Evolutionary conservation across 768 basidiomycete genomes (phyloP).

Genomic region (Pleurotus pulmonarius): DNA sequence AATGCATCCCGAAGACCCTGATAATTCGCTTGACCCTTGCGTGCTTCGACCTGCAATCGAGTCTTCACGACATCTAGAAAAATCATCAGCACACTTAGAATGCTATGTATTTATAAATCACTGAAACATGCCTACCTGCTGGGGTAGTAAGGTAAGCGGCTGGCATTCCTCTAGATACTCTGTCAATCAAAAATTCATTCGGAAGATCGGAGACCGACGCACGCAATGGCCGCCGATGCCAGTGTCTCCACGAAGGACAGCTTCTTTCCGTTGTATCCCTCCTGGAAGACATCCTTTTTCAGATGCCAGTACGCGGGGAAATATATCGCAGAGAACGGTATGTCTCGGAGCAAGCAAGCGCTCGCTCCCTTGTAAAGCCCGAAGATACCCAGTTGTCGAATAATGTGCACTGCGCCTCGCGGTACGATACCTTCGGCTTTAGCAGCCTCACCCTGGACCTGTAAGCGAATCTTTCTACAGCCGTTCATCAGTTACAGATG

Average conservation of each 20-base stretch:
- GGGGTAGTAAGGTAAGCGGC: constrained; percentile 93
- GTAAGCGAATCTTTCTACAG: constrained; percentile 84
- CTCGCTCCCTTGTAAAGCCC: constrained; percentile 92
- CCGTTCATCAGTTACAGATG: constrained; percentile 8
- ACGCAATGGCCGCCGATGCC: constrained; percentile 78
- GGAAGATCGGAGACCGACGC: constrained; percentile 30
- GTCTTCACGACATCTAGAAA: constrained; percentile 92
- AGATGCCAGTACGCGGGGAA: constrained; percentile 86
- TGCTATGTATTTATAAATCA: constrained; percentile 8
- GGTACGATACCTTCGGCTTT: constrained; percentile 77
- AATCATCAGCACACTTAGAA: not conserved
- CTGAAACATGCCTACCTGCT: constrained; percentile 51
- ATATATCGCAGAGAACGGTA: constrained; percentile 95
- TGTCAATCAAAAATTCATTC: constrained; percentile 23
- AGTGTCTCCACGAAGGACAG: constrained; percentile 90
- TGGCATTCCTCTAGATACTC: constrained; percentile 82
- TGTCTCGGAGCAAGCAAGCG: constrained; percentile 92
- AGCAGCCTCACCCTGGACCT: constrained; percentile 94
- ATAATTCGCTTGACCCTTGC: constrained; percentile 88
- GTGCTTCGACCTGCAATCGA: constrained; percentile 88
- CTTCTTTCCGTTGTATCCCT: constrained; percentile 93
- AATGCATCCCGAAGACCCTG: constrained; percentile 89
- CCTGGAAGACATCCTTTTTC: constrained; percentile 92
- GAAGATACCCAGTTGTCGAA: constrained; percentile 87
- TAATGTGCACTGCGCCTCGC: constrained; percentile 87